Evolutionary conservation across 257 asterid genomes (phyloP).

Genomic region (Eustoma russellianum): DNA sequence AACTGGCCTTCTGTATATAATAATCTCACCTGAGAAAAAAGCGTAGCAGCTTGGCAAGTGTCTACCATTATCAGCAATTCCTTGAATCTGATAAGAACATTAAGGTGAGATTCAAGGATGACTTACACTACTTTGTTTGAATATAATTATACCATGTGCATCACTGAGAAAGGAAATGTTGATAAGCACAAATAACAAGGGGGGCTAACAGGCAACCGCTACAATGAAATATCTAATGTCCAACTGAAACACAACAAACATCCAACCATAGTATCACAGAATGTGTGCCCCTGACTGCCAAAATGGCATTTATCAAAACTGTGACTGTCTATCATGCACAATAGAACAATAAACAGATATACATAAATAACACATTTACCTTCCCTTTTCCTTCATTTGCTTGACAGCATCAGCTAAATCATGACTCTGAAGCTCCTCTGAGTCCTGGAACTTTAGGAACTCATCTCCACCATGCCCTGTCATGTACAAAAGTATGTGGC

Average conservation of each 20-base stretch:
- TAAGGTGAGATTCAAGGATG: too few relatives aligned
- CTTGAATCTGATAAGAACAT: constrained; percentile 61
- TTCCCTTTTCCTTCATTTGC: constrained; percentile 96
- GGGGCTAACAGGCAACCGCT: neutral
- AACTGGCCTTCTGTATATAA: neutral
- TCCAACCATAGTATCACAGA: neutral
- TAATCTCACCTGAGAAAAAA: constrained; percentile 71
- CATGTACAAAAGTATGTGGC: constrained; percentile 92
- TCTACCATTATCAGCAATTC: constrained; percentile 98
- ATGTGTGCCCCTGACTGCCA: neutral
- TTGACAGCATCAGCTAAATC: constrained; percentile 96
- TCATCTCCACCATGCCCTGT: constrained; percentile 99
- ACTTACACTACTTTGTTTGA: too few relatives aligned
- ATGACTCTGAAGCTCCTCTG: constrained; percentile 98
- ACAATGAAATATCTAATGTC: neutral
- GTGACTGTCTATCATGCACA: neutral
- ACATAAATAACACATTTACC: constrained; percentile 26
- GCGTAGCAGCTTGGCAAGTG: constrained; percentile 99
- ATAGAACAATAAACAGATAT: neutral
- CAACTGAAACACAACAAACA: neutral
- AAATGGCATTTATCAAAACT: neutral
- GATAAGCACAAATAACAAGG: constrained; percentile 1
- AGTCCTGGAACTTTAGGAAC: constrained; percentile 95
- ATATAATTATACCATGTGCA: too few relatives aligned
- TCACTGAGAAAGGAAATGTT: constrained; percentile 2